phyloP scores from a whole-genome alignment of 1,284 basidiomycete species.

The Ganoderma resinaceum region DNA sequence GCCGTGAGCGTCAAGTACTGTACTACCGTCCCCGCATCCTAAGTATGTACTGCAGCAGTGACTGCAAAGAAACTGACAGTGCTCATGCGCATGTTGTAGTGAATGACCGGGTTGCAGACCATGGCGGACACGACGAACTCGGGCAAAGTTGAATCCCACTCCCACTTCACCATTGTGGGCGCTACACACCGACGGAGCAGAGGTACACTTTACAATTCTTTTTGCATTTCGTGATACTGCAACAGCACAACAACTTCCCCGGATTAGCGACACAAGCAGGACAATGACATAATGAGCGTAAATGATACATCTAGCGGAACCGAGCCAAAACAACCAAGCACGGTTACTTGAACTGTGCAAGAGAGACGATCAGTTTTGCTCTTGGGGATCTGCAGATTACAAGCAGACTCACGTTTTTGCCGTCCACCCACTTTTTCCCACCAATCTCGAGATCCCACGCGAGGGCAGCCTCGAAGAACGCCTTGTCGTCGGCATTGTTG shows the following conservation, averaged over 20 bases:
- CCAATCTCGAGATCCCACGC: slow-evolving; percentile 90
- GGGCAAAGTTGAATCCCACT: not conserved
- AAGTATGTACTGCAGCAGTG: too few species aligned
- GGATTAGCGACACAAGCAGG: slow-evolving; percentile 34
- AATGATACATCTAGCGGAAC: slow-evolving; percentile 31
- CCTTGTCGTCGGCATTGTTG: slow-evolving; percentile 75
- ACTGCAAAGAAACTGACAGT: too few species aligned
- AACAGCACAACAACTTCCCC: slow-evolving; percentile 38
- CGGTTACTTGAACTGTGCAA: slow-evolving; percentile 42
- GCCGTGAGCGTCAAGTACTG: not conserved
- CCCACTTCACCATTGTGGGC: not conserved
- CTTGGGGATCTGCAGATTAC: not conserved
- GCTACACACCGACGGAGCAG: not conserved
- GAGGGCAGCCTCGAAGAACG: slow-evolving; percentile 88
- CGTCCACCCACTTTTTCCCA: slow-evolving; percentile 88
- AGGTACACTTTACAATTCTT: slow-evolving; percentile 11
- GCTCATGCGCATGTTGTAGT: too few species aligned
- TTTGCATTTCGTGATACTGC: slow-evolving; percentile 36
- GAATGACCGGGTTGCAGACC: too few species aligned
- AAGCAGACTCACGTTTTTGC: slow-evolving; percentile 70
- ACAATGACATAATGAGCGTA: slow-evolving; percentile 19
- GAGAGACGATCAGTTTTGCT: slow-evolving; percentile 2
- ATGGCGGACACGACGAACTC: too few species aligned
- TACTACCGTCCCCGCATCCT: too few species aligned
- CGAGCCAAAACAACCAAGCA: slow-evolving; percentile 10